A percentile compares a stretch with the other conserved stretches of the same genome.
Evolutionary conservation across 2,329 filamentous ascomycete species (phyloP).

Genomic region (Ambrosiella beaveri): DNA sequence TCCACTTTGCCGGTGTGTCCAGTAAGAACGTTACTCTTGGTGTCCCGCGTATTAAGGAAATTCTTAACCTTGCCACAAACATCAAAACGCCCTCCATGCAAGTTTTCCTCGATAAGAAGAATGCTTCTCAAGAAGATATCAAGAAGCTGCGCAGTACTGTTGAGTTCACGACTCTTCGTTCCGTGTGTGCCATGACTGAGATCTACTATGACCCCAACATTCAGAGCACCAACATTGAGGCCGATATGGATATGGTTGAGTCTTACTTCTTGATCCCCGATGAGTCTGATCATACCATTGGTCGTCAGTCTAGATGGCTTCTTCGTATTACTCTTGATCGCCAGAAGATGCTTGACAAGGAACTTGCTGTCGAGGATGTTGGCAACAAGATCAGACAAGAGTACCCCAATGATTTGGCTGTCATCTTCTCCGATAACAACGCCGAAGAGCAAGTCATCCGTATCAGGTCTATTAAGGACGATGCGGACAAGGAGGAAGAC

Average conservation of each 20-base stretch:
- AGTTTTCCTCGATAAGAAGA: slow-evolving; percentile 56
- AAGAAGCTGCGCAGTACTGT: slow-evolving; percentile 77
- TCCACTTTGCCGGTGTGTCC: slow-evolving; percentile 99
- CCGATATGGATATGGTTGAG: slow-evolving; percentile 47
- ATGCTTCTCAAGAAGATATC: slow-evolving; percentile 57
- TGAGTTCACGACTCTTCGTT: slow-evolving; percentile 85
- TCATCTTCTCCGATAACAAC: slow-evolving; percentile 97
- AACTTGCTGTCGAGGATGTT: slow-evolving; percentile 78
- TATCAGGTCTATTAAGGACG: slow-evolving; percentile 58
- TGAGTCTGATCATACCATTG: slow-evolving; percentile 48
- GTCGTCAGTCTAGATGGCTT: slow-evolving; percentile 84
- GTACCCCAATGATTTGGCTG: slow-evolving; percentile 67
- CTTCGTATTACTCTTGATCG: slow-evolving; percentile 85
- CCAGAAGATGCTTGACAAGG: slow-evolving; percentile 89
- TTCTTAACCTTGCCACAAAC: slow-evolving; percentile 91
- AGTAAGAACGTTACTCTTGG: slow-evolving; percentile 99
- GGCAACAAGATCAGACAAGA: slow-evolving; percentile 77
- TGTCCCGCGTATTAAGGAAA: slow-evolving; percentile 98
- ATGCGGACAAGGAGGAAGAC: slow-evolving; percentile 56
- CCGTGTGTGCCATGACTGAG: slow-evolving; percentile 79
- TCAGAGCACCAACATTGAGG: slow-evolving; percentile 65
- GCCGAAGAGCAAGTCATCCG: slow-evolving; percentile 89
- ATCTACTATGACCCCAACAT: slow-evolving; percentile 96
- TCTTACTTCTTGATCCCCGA: slow-evolving; percentile 58
- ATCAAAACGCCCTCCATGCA: slow-evolving; percentile 98